A percentile compares a stretch with the other conserved stretches of the same genome.
phyloP scores from a whole-genome alignment of 2,329 filamentous ascomycete species.

The Emergomyces orientalis region DNA sequence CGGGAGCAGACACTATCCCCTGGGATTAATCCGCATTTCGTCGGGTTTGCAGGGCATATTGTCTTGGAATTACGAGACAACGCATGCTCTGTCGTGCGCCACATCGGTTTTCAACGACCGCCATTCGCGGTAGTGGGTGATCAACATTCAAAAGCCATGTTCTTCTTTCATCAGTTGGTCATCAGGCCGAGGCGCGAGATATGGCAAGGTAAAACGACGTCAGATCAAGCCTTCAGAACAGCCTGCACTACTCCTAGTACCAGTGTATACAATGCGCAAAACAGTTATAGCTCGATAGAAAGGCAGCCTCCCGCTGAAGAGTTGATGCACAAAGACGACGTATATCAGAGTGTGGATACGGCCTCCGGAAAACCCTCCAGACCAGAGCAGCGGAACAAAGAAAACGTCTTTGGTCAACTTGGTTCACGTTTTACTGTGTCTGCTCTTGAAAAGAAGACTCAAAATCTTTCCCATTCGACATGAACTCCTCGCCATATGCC shows the following conservation, averaged over 20 bases:
- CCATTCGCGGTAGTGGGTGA: background rate
- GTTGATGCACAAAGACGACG: too few relatives aligned
- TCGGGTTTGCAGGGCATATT: background rate
- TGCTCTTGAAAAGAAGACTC: background rate
- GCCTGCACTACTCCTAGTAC: background rate
- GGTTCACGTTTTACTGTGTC: background rate
- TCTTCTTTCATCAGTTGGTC: background rate
- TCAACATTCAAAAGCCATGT: background rate
- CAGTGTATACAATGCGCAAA: too few relatives aligned
- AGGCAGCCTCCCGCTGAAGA: too few relatives aligned
- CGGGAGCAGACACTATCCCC: background rate
- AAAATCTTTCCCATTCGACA: too few relatives aligned
- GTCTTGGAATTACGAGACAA: background rate
- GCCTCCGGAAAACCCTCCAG: background rate
- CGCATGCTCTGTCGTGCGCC: background rate
- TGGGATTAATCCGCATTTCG: background rate
- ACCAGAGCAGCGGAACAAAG: background rate
- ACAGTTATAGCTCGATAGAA: too few relatives aligned
- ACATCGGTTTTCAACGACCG: background rate
- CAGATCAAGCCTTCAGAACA: background rate
- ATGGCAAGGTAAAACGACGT: background rate
- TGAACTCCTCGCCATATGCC: too few relatives aligned
- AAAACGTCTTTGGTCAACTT: background rate
- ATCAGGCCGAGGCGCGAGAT: background rate
- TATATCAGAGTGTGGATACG: background rate